phyloP scores from a whole-genome alignment of 441 rosid species.

The Dalechampia spathulata region DNA sequence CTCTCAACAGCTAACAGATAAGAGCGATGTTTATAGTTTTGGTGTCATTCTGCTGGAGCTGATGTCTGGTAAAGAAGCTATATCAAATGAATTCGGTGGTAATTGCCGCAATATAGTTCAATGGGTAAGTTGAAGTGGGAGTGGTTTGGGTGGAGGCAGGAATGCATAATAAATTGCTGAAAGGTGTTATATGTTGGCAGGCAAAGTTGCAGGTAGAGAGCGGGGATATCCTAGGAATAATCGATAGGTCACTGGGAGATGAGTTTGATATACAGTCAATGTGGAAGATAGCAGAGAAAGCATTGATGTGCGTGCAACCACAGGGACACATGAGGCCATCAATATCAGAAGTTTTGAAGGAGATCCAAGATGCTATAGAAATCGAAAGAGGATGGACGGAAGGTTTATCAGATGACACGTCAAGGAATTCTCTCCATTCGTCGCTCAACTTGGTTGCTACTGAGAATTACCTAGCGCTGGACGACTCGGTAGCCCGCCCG shows the following conservation, averaged over 20 bases:
- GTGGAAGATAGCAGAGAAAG: conserved; percentile 99
- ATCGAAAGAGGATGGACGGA: conserved; percentile 56
- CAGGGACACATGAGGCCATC: conserved; percentile 91
- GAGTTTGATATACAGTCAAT: conserved; percentile 90
- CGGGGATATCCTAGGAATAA: conserved; percentile 85
- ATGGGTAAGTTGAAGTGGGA: conserved; percentile 82
- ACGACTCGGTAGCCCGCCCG: conserved; percentile 58
- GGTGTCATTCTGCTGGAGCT: conserved; percentile 97
- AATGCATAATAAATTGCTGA: background rate
- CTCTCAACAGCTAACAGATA: conserved; percentile 87
- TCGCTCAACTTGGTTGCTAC: conserved; percentile 48
- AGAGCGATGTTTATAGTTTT: conserved; percentile 92
- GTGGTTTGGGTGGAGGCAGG: too few relatives aligned
- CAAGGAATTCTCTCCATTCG: conserved; percentile 61
- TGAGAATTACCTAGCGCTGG: conserved; percentile 48
- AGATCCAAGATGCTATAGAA: conserved; percentile 77
- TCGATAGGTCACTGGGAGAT: conserved; percentile 51
- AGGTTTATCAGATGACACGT: conserved; percentile 52
- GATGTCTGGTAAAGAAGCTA: conserved; percentile 94
- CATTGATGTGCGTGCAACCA: conserved; percentile 79
- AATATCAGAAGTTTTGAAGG: conserved; percentile 88
- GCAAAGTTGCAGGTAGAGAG: conserved; percentile 87
- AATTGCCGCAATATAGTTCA: conserved; percentile 95
- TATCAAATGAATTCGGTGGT: conserved; percentile 80
- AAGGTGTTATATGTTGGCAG: conserved; percentile 22